phyloP scores from a whole-genome alignment of 2,329 filamentous ascomycete genomes.

The Helotiales sp. region DNA sequence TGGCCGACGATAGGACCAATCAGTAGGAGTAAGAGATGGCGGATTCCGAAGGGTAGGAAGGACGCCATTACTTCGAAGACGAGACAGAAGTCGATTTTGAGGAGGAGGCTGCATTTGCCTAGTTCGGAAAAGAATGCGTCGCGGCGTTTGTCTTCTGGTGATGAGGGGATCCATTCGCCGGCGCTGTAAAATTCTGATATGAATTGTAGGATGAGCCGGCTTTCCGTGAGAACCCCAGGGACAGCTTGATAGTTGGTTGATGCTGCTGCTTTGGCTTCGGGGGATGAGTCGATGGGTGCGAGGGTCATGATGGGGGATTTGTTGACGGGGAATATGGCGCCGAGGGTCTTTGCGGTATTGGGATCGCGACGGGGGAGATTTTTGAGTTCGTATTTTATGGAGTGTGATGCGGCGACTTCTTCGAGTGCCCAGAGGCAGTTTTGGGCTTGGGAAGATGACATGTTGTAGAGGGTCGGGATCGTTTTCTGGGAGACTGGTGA shows the following conservation, averaged over 20 bases:
- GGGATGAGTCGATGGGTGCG: conserved; percentile 13
- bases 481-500: conserved; percentile 16
- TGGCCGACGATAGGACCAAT: conserved; percentile 33
- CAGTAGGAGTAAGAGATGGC: conserved; percentile 30
- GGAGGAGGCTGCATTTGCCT: conserved; percentile 30
- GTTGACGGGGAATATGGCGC: conserved; percentile 34
- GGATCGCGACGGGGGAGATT: conserved; percentile 32
- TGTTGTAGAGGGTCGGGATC: conserved; percentile 37
- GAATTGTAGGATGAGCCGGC: conserved; percentile 38
- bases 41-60: conserved; percentile 33
- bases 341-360: conserved; percentile 26
- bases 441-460: conserved; percentile 35
- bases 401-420: conserved; percentile 32
- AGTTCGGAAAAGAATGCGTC: conserved; percentile 39
- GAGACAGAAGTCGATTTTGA: not conserved
- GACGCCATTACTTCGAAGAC: conserved; percentile 35
- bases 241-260: conserved; percentile 16
- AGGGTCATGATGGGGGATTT: conserved; percentile 39
- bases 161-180: conserved; percentile 31
- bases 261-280: not conserved
- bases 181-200: conserved; percentile 37
- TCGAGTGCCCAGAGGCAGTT: conserved; percentile 39
- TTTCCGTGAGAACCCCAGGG: conserved; percentile 37
- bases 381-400: conserved; percentile 35
- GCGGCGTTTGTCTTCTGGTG: conserved; percentile 30